phyloP scores from a whole-genome alignment of 306 rosid genomes.

The Rosa persica region DNA sequence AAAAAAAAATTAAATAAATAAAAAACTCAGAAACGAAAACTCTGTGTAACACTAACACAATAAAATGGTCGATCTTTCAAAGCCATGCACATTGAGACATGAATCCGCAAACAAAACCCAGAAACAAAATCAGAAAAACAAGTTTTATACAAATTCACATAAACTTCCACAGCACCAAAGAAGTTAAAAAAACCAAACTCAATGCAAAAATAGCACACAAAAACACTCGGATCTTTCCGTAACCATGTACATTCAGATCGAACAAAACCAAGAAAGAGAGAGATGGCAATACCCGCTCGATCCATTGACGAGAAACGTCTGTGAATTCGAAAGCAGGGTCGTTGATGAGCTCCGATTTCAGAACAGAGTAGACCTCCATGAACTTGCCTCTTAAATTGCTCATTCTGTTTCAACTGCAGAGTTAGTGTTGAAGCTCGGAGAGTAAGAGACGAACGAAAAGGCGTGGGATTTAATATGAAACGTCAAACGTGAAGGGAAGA shows the following conservation, averaged over 20 bases:
- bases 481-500: background rate
- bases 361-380: constrained; percentile 42
- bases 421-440: background rate
- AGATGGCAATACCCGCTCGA: constrained; percentile 33
- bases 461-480: background rate
- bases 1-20: too few relatives aligned
- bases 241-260: background rate
- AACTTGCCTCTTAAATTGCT: constrained; percentile 38
- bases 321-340: constrained; percentile 54
- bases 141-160: too few relatives aligned
- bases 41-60: background rate
- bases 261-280: background rate
- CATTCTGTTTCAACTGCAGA: constrained; percentile 21
- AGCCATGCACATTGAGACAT: background rate
- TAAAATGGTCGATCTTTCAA: background rate
- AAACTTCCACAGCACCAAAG: background rate
- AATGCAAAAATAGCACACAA: background rate
- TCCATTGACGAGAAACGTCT: constrained; percentile 49
- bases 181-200: background rate
- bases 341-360: constrained; percentile 49
- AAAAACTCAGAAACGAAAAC: background rate
- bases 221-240: background rate
- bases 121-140: background rate
- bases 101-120: background rate
- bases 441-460: background rate